Percentiles rank a stretch among this genome's conserved stretches.
phyloP scores from a whole-genome alignment of 495 filamentous ascomycete species.

The Astrothelium subdiscretum region DNA sequence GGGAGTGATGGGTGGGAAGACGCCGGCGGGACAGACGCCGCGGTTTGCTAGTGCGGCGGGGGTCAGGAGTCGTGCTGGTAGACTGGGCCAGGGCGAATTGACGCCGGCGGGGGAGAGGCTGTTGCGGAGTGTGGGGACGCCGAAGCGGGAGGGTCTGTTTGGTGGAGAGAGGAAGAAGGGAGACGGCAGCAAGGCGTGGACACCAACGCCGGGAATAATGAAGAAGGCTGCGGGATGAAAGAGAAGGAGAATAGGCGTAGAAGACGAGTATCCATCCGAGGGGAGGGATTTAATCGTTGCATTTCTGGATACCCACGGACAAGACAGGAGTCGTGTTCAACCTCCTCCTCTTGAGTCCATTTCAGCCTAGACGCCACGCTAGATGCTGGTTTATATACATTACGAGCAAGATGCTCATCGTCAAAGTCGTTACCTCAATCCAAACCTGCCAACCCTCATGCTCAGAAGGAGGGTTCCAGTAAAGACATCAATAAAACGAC shows the following conservation, averaged over 20 bases:
- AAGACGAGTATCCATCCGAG: not conserved
- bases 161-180: conserved; percentile 24
- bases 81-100: conserved; percentile 36
- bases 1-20: conserved; percentile 35
- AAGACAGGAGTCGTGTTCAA: not conserved
- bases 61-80: conserved; percentile 7
- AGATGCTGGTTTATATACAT: not conserved
- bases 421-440: not conserved
- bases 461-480: not conserved
- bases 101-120: conserved; percentile 77
- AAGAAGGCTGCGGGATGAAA: conserved; percentile 13
- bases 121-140: conserved; percentile 42
- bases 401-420: not conserved
- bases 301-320: not conserved
- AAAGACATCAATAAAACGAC: conserved; percentile 67
- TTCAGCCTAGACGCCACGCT: not conserved
- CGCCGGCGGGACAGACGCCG: conserved; percentile 37
- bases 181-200: conserved; percentile 43
- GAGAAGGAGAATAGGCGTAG: not conserved
- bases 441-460: not conserved
- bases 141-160: conserved; percentile 34
- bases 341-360: not conserved
- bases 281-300: not conserved
- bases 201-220: conserved; percentile 38
- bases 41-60: conserved; percentile 49